phyloP scores from a whole-genome alignment of 306 rosid species.

The Trifolium repens region DNA sequence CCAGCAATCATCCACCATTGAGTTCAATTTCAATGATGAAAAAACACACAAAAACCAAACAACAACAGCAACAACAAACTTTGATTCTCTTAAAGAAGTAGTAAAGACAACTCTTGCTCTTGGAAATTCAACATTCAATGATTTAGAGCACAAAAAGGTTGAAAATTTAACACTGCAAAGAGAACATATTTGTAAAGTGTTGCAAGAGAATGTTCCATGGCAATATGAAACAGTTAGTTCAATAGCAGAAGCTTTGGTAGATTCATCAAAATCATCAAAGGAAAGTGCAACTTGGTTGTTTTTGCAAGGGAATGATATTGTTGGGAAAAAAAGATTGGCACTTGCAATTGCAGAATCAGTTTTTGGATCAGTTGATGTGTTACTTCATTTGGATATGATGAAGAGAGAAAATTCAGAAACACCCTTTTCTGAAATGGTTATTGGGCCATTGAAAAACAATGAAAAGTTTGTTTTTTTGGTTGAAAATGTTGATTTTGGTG shows the following conservation, averaged over 20 bases:
- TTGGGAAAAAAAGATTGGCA: slow-evolving; percentile 79
- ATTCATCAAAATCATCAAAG: slow-evolving; percentile 55
- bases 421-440: slow-evolving; percentile 50
- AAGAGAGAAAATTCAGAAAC: slow-evolving; percentile 41
- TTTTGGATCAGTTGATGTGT: slow-evolving; percentile 62
- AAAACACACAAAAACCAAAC: slow-evolving; percentile 41
- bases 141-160: slow-evolving; percentile 47
- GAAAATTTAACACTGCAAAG: slow-evolving; percentile 47
- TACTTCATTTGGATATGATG: slow-evolving; percentile 59
- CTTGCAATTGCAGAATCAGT: slow-evolving; percentile 77
- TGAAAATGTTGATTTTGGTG: slow-evolving; percentile 72
- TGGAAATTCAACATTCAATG: slow-evolving; percentile 67
- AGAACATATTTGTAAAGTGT: slow-evolving; percentile 65
- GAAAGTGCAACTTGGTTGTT: slow-evolving; percentile 66
- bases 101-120: slow-evolving; percentile 81
- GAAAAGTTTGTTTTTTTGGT: slow-evolving; percentile 69
- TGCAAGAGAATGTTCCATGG: slow-evolving; percentile 97
- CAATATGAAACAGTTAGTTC: slow-evolving; percentile 76
- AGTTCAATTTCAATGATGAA: slow-evolving; percentile 73
- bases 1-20: slow-evolving; percentile 80
- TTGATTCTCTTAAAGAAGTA: slow-evolving; percentile 67
- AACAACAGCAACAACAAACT: slow-evolving; percentile 45
- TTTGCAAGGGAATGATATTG: slow-evolving; percentile 72
- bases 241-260: slow-evolving; percentile 68
- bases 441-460: slow-evolving; percentile 52